A percentile compares a stretch with the other conserved stretches of the same genome.
Evolutionary conservation across 225 moss, liverwort and hornwort species (phyloP).

Genomic region (Polytrichum commune): DNA sequence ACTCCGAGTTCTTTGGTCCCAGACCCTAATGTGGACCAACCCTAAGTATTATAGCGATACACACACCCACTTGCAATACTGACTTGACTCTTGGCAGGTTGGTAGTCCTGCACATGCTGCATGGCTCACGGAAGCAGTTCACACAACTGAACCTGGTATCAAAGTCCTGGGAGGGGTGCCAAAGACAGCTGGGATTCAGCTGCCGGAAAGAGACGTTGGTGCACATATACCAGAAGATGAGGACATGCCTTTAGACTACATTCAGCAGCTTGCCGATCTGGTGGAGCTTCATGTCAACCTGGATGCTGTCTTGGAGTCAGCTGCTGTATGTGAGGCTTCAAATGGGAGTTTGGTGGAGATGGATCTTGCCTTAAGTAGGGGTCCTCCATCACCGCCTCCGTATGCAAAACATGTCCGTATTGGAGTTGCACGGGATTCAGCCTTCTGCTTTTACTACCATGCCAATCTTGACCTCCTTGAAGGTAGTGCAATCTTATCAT

Average conservation of each 20-base stretch:
- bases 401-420: conserved; percentile 51
- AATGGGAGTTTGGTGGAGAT: conserved; percentile 20
- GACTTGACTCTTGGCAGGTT: conserved; percentile 23
- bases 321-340: conserved; percentile 36
- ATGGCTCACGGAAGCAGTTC: conserved; percentile 62
- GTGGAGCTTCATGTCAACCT: conserved; percentile 56
- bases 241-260: conserved; percentile 43
- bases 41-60: too few relatives aligned
- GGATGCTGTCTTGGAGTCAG: conserved; percentile 52
- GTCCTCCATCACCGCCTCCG: conserved; percentile 28
- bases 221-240: conserved; percentile 29
- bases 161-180: conserved; percentile 61
- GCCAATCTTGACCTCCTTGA: conserved; percentile 56
- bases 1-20: too few relatives aligned
- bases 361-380: conserved; percentile 13
- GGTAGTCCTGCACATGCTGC: conserved; percentile 60
- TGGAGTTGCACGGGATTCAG: conserved; percentile 61
- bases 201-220: conserved; percentile 55
- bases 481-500: conserved; percentile 23
- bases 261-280: conserved; percentile 64
- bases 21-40: too few relatives aligned
- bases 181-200: conserved; percentile 49
- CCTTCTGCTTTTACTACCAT: conserved; percentile 68
- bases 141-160: conserved; percentile 53
- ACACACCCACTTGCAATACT: too few relatives aligned